Conservation (phyloP, 2,329 filamentous ascomycete genomes). For the Fusarium azukiicola region DNA sequence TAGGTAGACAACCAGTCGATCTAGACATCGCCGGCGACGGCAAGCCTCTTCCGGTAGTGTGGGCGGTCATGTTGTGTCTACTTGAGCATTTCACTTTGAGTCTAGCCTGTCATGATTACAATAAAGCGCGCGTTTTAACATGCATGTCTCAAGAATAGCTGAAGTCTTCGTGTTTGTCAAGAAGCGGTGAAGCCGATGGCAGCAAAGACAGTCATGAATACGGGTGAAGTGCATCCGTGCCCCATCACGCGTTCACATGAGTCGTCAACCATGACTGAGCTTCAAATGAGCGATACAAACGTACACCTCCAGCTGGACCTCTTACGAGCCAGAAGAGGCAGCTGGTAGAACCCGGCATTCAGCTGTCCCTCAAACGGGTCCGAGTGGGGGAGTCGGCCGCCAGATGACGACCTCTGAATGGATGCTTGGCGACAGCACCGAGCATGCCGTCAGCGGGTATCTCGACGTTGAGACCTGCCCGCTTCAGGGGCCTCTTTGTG, state of each 20-base stretch:
- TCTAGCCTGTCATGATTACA: conserved; percentile 5
- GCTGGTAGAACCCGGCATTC: not conserved
- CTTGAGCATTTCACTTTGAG: not conserved
- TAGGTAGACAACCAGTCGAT: not conserved
- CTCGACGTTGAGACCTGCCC: not conserved
- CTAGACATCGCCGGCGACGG: not conserved
- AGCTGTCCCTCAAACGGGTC: not conserved
- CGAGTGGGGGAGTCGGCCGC: conserved; percentile 12
- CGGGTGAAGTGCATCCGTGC: not conserved
- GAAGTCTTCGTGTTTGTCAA: not conserved
- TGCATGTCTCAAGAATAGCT: not conserved
- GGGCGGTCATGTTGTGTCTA: not conserved
- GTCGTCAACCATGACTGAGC: not conserved
- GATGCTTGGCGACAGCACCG: not conserved
- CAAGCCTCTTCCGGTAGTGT: not conserved
- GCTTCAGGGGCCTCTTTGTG: not conserved
- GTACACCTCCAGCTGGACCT: not conserved
- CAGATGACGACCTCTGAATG: not conserved
- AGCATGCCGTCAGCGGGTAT: not conserved
- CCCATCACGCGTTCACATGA: not conserved
- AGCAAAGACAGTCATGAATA: not conserved
- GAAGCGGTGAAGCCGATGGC: not conserved
- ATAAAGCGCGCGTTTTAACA: conserved; percentile 7
- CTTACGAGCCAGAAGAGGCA: not conserved
- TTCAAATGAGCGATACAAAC: not conserved